phyloP scores from a whole-genome alignment of 768 basidiomycete genomes.

The Trametes villosa region DNA sequence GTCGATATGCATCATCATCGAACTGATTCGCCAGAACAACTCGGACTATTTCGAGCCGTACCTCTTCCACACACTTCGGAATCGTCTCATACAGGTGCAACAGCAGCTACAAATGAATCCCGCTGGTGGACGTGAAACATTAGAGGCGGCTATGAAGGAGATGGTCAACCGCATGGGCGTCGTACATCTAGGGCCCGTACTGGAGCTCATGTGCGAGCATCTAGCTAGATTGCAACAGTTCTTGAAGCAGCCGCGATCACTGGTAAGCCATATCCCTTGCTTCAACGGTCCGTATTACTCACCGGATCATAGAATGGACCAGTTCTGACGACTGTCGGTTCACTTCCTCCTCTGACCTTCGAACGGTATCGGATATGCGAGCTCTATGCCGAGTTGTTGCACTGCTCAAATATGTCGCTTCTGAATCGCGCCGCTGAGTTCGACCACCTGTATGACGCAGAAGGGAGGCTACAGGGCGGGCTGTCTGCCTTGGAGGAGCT shows the following conservation, averaged over 20 bases:
- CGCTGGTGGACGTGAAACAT: constrained; percentile 64
- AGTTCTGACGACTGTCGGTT: constrained; percentile 74
- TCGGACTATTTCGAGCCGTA: constrained; percentile 99
- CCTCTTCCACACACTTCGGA: constrained; percentile 91
- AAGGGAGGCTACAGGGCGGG: constrained; percentile 89
- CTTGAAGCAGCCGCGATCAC: constrained; percentile 72
- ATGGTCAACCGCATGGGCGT: constrained; percentile 87
- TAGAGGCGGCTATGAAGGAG: constrained; percentile 76
- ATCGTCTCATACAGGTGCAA: constrained; percentile 86
- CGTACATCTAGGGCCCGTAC: constrained; percentile 84
- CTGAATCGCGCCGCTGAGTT: constrained; percentile 80
- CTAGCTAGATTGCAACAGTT: constrained; percentile 72
- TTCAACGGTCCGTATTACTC: constrained; percentile 14
- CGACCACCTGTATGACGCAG: constrained; percentile 73
- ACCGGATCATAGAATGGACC: constrained; percentile 57
- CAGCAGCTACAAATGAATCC: constrained; percentile 58
- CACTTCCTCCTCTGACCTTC: constrained; percentile 81
- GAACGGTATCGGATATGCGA: constrained; percentile 97
- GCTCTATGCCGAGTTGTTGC: constrained; percentile 93
- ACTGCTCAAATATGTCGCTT: constrained; percentile 98
- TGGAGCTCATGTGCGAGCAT: constrained; percentile 72
- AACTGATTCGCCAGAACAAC: constrained; percentile 96
- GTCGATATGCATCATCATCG: constrained; percentile 87
- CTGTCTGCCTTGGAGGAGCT: constrained; percentile 83
- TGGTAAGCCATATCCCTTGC: constrained; percentile 53